Conservation (phyloP, 768 basidiomycete genomes). For the Pholiota microspora region DNA sequence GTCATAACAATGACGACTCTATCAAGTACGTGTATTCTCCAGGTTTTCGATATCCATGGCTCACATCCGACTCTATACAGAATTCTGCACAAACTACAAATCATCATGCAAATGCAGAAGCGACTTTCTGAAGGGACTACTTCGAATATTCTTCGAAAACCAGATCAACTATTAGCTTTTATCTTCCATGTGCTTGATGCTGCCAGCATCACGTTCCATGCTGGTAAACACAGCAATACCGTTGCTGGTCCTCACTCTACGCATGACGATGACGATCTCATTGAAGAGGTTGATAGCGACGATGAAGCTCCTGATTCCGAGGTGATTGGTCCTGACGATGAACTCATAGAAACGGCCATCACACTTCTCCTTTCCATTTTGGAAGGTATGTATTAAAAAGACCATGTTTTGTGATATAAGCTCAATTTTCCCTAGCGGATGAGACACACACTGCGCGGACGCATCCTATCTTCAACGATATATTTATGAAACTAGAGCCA, state of each 20-base stretch:
- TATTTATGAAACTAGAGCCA: conserved; percentile 63
- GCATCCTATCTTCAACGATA: conserved; percentile 65
- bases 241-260: conserved; percentile 22
- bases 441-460: conserved; percentile 57
- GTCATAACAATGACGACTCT: conserved; percentile 41
- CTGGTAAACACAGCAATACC: not conserved
- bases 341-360: conserved; percentile 75
- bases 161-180: conserved; percentile 77
- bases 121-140: conserved; percentile 56
- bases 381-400: conserved; percentile 57
- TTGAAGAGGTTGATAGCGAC: conserved; percentile 57
- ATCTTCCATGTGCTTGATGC: conserved; percentile 75
- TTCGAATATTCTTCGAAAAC: conserved; percentile 57
- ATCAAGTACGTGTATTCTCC: conserved; percentile 39
- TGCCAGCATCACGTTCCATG: conserved; percentile 22
- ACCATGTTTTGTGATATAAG: not conserved
- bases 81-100: conserved; percentile 71
- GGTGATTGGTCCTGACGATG: conserved; percentile 45
- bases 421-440: conserved; percentile 42
- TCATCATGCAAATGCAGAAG: conserved; percentile 80
- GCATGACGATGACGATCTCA: conserved; percentile 37
- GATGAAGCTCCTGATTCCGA: conserved; percentile 47
- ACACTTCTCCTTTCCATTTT: conserved; percentile 81
- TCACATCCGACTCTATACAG: conserved; percentile 29
- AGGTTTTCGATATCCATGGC: too few species aligned